Percentiles rank a stretch among this genome's conserved stretches.
These are phyloP conservation scores for Cercophora samala DNA, from an alignment of 495 filamentous ascomycete genomes.

Conservation along the genomic window DNA sequence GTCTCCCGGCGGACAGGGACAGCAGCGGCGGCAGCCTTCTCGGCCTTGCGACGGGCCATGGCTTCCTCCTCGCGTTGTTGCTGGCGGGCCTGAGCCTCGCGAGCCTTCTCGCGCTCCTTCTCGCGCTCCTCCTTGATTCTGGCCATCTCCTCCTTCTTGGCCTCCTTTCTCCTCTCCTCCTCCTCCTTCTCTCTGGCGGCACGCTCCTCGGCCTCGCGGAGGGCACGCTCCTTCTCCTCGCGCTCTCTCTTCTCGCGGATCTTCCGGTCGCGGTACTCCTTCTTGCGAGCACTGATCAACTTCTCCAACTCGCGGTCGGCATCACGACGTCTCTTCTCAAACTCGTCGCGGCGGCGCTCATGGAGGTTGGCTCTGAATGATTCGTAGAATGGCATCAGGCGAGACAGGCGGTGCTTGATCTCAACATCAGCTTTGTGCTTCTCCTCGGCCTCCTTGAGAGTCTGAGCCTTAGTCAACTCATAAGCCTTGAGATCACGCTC, in stretches of 20 bases:
- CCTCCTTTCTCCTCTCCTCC: conserved; percentile 68
- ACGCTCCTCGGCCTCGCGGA: conserved; percentile 81
- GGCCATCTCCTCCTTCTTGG: conserved; percentile 54
- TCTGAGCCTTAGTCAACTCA: conserved; percentile 71
- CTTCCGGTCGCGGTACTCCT: conserved; percentile 74
- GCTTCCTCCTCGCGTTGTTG: conserved; percentile 53
- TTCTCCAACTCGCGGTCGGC: conserved; percentile 86
- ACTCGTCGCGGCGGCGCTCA: conserved; percentile 86
- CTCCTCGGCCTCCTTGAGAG: conserved; percentile 70
- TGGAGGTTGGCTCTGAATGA: conserved; percentile 73
- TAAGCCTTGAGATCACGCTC: conserved; percentile 76
- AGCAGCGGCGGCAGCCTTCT: conserved; percentile 38
- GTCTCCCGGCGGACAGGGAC: conserved; percentile 36
- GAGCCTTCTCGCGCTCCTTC: conserved; percentile 66
- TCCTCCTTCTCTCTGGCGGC: conserved; percentile 77
- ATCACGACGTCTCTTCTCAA: conserved; percentile 84
- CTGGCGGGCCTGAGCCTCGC: conserved; percentile 51
- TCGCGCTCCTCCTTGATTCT: conserved; percentile 79
- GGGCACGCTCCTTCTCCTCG: conserved; percentile 72
- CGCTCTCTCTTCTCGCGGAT: conserved; percentile 72
- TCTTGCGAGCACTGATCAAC: conserved; percentile 80
- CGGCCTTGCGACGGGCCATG: conserved; percentile 48
- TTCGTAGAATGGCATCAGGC: conserved; percentile 78
- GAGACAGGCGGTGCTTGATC: conserved; percentile 83
- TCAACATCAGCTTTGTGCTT: conserved; percentile 87